Conservation (phyloP, 2,329 filamentous ascomycete species). For the Akanthomyces lecanii region DNA sequence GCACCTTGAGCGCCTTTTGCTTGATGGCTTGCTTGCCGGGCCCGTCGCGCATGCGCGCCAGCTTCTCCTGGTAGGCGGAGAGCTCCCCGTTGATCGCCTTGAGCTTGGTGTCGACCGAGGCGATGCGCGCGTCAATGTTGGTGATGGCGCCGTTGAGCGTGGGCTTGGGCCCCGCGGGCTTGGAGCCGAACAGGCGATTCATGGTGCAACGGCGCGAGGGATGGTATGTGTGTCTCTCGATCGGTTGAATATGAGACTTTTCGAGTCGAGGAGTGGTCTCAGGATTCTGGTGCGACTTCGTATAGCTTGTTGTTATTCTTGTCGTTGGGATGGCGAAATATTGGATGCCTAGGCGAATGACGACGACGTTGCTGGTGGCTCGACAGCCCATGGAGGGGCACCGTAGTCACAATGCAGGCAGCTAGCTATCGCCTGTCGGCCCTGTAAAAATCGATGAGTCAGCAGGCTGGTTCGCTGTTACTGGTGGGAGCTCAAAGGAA, state of each 20-base stretch:
- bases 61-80: constrained; percentile 78
- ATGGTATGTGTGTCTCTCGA: background rate
- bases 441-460: constrained; percentile 1
- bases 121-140: constrained; percentile 80
- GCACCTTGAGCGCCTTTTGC: constrained; percentile 88
- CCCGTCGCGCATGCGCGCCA: constrained; percentile 90
- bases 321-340: background rate
- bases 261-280: background rate
- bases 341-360: background rate
- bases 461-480: background rate
- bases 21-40: constrained; percentile 90
- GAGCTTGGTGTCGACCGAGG: constrained; percentile 90
- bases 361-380: background rate
- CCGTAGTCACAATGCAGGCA: background rate
- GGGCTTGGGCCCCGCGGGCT: constrained; percentile 82
- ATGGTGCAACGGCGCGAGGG: constrained; percentile 44
- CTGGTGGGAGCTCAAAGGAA: background rate
- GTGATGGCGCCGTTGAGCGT: constrained; percentile 77
- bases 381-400: constrained; percentile 9
- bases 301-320: background rate
- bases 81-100: constrained; percentile 89
- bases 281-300: background rate
- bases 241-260: background rate
- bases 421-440: background rate
- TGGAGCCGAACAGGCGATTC: constrained; percentile 94